Evolutionary conservation across 192 early-diverging fungal genomes (phyloP).

Genomic region (Glomus cerebriforme): DNA sequence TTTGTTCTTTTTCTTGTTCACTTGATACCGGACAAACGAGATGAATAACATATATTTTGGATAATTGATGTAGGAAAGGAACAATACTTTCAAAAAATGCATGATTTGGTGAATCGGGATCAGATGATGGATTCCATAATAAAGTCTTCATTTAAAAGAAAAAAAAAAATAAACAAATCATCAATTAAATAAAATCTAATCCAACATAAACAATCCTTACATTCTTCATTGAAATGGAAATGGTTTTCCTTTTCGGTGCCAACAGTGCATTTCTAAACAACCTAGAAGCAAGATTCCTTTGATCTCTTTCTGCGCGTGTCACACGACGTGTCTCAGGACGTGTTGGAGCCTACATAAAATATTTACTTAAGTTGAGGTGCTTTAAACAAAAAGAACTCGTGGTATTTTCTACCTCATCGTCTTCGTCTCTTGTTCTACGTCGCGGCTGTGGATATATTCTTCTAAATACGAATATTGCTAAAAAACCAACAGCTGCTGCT

Average conservation of each 20-base stretch:
- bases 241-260: constrained; percentile 44
- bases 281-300: constrained; percentile 37
- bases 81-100: constrained; percentile 67
- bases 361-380: not conserved
- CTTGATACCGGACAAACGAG: constrained; percentile 59
- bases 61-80: constrained; percentile 54
- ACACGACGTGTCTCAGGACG: not conserved
- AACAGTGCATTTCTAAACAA: constrained; percentile 28
- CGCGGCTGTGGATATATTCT: not conserved
- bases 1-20: constrained; percentile 56
- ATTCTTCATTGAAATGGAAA: constrained; percentile 66
- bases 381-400: not conserved
- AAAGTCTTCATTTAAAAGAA: constrained; percentile 53
- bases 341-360: not conserved
- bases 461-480: not conserved
- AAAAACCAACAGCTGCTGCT: constrained; percentile 19
- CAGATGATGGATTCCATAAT: constrained; percentile 77
- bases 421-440: constrained; percentile 13
- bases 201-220: constrained; percentile 37
- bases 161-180: constrained; percentile 20
- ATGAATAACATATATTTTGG: constrained; percentile 53
- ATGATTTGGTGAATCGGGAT: constrained; percentile 64
- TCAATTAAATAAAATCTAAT: not conserved
- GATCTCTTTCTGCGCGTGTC: not conserved
- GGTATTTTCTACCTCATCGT: not conserved